phyloP scores from a whole-genome alignment of 2,329 filamentous ascomycete genomes.

The Aspergillus arachidicola region DNA sequence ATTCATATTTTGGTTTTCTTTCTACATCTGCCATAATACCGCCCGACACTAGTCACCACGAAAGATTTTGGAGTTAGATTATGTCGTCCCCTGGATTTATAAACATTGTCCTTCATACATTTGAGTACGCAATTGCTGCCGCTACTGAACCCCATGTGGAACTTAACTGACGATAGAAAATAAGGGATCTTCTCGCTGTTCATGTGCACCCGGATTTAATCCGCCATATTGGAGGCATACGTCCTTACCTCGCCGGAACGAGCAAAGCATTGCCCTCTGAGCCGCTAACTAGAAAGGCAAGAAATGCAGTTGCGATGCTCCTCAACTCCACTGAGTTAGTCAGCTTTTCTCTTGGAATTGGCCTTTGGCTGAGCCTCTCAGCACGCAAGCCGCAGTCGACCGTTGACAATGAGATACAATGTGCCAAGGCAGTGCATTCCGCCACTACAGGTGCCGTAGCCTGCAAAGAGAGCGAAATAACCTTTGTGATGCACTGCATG shows the following conservation, averaged over 20 bases:
- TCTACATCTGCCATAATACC: background rate
- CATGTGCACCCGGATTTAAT: background rate
- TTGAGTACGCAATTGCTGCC: background rate
- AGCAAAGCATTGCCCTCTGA: background rate
- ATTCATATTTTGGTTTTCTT: background rate
- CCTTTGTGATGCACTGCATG: background rate
- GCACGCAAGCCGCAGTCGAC: background rate
- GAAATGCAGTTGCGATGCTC: background rate
- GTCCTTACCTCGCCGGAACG: background rate
- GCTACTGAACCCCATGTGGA: background rate
- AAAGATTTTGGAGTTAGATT: background rate
- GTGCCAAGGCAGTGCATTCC: background rate
- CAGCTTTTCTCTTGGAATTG: background rate
- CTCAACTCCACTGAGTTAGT: background rate
- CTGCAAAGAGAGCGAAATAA: background rate
- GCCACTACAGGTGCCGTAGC: background rate
- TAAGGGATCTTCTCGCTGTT: background rate
- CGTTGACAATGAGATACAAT: background rate
- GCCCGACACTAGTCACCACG: background rate
- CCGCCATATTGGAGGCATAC: background rate
- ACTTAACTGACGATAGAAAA: background rate
- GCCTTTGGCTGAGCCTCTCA: background rate
- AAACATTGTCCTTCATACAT: background rate
- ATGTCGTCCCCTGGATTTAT: background rate
- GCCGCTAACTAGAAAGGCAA: background rate